These are phyloP conservation scores for Phallus indusiatus DNA, from an alignment of 768 basidiomycete species.

Conservation along the genomic window DNA sequence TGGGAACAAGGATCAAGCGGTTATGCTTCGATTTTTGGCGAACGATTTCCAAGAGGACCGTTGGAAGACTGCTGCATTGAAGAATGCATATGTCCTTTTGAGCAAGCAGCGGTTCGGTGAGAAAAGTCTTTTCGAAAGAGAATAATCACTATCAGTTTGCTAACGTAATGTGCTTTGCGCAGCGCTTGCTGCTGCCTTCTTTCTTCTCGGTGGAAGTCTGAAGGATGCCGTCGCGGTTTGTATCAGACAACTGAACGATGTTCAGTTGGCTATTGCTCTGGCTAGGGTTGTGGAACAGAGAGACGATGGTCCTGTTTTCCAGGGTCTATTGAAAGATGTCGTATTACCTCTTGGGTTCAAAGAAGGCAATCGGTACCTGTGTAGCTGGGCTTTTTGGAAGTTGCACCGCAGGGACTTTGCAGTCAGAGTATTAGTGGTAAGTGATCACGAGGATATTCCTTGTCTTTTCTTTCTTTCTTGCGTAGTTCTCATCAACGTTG, in stretches of 20 bases:
- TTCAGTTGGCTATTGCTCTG: constrained; percentile 82
- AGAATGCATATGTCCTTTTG: constrained; percentile 91
- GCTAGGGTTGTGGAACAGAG: constrained; percentile 78
- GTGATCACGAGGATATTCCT: constrained; percentile 18
- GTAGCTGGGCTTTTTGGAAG: constrained; percentile 95
- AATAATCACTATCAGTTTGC: neutral
- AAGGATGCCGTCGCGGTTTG: constrained; percentile 92
- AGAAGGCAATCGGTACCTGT: constrained; percentile 87
- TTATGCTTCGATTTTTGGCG: constrained; percentile 86
- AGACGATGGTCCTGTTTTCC: constrained; percentile 70
- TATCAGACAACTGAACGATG: constrained; percentile 77
- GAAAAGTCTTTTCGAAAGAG: constrained; percentile 19
- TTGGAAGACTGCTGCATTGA: constrained; percentile 89
- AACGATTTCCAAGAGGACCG: constrained; percentile 80
- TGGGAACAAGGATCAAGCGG: constrained; percentile 82
- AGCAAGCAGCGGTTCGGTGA: constrained; percentile 86
- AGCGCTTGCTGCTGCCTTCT: constrained; percentile 99
- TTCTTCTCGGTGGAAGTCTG: constrained; percentile 79
- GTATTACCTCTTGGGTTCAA: constrained; percentile 80
- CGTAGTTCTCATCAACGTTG: neutral
- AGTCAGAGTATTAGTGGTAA: constrained; percentile 81
- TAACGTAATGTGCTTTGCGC: constrained; percentile 7
- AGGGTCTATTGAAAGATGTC: constrained; percentile 56
- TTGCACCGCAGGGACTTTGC: constrained; percentile 81
- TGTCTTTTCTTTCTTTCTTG: neutral